A percentile compares a stretch with the other conserved stretches of the same genome.
Conservation (phyloP, 2,329 filamentous ascomycete species). For the Ciborinia camelliae region DNA sequence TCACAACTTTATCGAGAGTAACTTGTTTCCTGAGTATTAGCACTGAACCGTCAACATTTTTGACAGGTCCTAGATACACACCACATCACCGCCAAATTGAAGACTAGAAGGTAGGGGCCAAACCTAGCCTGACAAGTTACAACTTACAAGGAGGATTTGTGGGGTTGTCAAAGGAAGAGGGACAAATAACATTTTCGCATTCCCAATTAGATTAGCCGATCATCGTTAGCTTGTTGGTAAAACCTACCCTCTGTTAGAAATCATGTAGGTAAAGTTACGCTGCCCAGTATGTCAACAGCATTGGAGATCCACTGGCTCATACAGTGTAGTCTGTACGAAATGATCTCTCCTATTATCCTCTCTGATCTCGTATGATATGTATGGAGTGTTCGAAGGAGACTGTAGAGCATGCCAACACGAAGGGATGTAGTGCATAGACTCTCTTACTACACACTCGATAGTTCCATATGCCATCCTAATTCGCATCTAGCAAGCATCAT, state of each 20-base stretch:
- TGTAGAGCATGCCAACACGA: not conserved
- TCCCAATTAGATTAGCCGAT: not conserved
- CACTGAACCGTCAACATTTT: not conserved
- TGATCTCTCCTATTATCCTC: not conserved
- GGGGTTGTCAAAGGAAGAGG: not conserved
- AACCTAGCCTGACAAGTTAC: not conserved
- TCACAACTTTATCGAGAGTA: no score
- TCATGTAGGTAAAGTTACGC: not conserved
- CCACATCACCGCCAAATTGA: not conserved
- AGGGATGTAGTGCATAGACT: conserved; percentile 4
- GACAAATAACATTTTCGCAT: no score
- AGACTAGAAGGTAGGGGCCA: not conserved
- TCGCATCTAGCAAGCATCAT: not conserved
- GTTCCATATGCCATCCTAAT: not conserved
- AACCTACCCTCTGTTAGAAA: not conserved
- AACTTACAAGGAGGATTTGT: not conserved
- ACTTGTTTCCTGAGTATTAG: not conserved
- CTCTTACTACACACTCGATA: not conserved
- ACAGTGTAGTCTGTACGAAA: not conserved
- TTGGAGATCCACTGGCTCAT: not conserved
- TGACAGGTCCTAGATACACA: not conserved
- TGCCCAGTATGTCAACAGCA: not conserved
- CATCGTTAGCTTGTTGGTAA: not conserved
- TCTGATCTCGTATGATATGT: not conserved
- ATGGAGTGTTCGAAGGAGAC: not conserved